Conservation (phyloP, 2,329 filamentous ascomycete species). For the Colletotrichum sp. region DNA sequence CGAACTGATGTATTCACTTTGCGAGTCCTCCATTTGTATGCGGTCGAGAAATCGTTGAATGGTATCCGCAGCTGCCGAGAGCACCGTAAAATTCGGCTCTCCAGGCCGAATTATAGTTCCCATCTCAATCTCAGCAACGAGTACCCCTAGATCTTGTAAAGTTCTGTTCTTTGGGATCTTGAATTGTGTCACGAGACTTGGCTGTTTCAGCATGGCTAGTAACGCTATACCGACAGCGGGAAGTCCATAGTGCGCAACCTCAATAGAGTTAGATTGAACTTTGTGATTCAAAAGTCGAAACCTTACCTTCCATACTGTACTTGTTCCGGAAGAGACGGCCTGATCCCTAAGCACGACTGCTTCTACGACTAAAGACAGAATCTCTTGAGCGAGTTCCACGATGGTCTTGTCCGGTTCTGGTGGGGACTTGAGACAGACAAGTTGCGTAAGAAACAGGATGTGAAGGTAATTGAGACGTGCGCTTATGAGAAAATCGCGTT, state of each 20-base stretch:
- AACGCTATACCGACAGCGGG: neutral
- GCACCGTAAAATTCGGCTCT: neutral
- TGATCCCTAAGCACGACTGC: neutral
- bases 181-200: neutral
- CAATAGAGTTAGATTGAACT: neutral
- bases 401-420: neutral
- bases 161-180: neutral
- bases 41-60: neutral
- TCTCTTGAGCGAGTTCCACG: neutral
- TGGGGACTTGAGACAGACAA: neutral
- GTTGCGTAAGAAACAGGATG: neutral
- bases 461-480: neutral
- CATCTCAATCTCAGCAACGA: neutral
- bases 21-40: neutral
- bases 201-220: neutral
- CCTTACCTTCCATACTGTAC: neutral
- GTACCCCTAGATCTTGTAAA: neutral
- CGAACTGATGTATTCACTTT: neutral
- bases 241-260: neutral
- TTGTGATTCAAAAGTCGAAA: neutral
- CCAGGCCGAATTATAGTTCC: neutral
- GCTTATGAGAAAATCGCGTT: neutral
- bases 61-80: neutral
- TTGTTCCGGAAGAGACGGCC: neutral
- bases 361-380: neutral